Evolutionary conservation across 495 filamentous ascomycete genomes (phyloP).

Genomic region (Penicillium longicatenatum): DNA sequence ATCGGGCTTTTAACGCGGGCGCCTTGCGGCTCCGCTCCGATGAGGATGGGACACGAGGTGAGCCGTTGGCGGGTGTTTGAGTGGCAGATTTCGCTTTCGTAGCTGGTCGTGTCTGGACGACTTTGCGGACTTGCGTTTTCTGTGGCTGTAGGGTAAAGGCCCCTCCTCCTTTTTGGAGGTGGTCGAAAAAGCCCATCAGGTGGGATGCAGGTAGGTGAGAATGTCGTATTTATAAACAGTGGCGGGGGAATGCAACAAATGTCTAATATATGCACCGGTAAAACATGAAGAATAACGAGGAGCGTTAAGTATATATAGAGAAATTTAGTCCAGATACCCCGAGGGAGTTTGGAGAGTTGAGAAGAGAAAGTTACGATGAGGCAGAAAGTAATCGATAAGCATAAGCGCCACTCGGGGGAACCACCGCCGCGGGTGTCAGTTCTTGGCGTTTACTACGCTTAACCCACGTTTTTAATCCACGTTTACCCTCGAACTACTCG

Average conservation of each 20-base stretch:
- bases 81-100: slow-evolving; percentile 32
- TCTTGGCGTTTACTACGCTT: slow-evolving; percentile 6
- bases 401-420: slow-evolving; percentile 29
- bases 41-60: slow-evolving; percentile 25
- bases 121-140: slow-evolving; percentile 51
- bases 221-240: slow-evolving; percentile 25
- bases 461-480: slow-evolving; percentile 1
- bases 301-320: slow-evolving; percentile 7
- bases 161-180: slow-evolving; percentile 57
- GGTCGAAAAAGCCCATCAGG: slow-evolving; percentile 57
- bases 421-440: slow-evolving; percentile 14
- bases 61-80: slow-evolving; percentile 24
- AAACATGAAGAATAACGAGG: slow-evolving; percentile 16
- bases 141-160: slow-evolving; percentile 52
- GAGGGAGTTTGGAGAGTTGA: slow-evolving; percentile 13
- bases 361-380: slow-evolving; percentile 14
- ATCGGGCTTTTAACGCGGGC: slow-evolving; percentile 31
- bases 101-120: slow-evolving; percentile 43
- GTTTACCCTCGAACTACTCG: neutral
- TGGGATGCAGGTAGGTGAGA: slow-evolving; percentile 6
- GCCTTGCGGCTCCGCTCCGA: slow-evolving; percentile 32
- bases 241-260: slow-evolving; percentile 18
- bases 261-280: slow-evolving; percentile 23
- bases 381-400: slow-evolving; percentile 29
- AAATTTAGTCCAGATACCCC: neutral